Base-by-base conservation (phyloP, 371 early-diverging fungal species). In the Rhizomucor miehei region DNA sequence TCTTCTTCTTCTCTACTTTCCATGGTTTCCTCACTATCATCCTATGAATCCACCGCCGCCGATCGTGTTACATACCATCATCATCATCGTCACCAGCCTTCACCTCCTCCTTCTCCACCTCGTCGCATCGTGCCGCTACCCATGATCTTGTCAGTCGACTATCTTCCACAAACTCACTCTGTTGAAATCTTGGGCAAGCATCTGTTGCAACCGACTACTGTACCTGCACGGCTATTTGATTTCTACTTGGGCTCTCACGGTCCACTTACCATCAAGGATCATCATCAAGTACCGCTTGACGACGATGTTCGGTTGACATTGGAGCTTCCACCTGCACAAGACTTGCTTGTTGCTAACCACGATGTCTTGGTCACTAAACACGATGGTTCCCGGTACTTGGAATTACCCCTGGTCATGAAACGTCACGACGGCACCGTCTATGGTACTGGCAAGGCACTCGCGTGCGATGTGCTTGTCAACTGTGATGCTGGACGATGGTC, bases 171-270 rank as follows among this genome's bases (percentile, higher is more conserved):
- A 1, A 46, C 59, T 0, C 73, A 77, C 44, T 25, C 60, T 11
- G 39, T 77, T 9, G 55, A 64, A 13, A 35, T 68, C 25, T 29
- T 51, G 17, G 72, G 73, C 12, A 71, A 66, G 38, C 67, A 67
- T 57, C 55, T 75, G 11, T 44, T 62, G 45, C 65, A 64, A 44
- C 43, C 63, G 9, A 29, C 51, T 19, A 40, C 34, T 24, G 38
- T 48, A 47, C 58, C 64, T 12, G 34, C 56, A 4, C 57, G 60
- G 2, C 41, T 63, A 13, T 49, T 73, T 17, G 74, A 72, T 17
- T 65, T 70, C 16, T 77, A 72, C 68, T 53, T 74, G 20, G 77
- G 77, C 11, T 59, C 65, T 1, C 72, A 74, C 58, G 74, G 69
- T 8, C 73, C 74, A 6, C 51, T 73, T 1, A 36, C 34, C 6